Percentiles rank a stretch among this genome's conserved stretches.
Conservation (phyloP, 75 land plant species). For the Ceratopteris richardii region DNA sequence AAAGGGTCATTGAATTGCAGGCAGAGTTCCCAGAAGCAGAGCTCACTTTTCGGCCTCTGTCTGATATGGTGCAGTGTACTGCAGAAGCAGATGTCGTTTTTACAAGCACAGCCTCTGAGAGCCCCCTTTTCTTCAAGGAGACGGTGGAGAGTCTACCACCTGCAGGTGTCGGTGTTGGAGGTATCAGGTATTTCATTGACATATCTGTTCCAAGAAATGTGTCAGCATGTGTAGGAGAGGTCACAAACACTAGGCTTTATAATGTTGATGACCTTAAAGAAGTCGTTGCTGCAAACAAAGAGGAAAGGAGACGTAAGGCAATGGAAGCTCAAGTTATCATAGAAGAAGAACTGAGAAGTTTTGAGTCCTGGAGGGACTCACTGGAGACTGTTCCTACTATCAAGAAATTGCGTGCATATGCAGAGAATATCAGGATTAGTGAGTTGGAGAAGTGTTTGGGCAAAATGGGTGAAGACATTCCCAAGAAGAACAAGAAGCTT, state of each 20-base stretch:
- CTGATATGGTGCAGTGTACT: conserved; percentile 20
- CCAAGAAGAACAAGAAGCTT: too few relatives aligned
- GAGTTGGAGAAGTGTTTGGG: conserved; percentile 73
- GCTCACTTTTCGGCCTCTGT: conserved; percentile 28
- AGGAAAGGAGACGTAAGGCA: conserved; percentile 69
- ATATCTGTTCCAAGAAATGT: conserved; percentile 50
- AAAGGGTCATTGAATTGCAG: conserved; percentile 31
- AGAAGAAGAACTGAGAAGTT: conserved; percentile 74
- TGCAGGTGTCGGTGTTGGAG: conserved; percentile 15
- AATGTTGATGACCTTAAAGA: conserved; percentile 90
- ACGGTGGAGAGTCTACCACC: conserved; percentile 30
- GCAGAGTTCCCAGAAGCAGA: conserved; percentile 33
- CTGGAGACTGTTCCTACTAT: conserved; percentile 85
- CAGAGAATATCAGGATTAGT: conserved; percentile 53
- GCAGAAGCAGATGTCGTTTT: conserved; percentile 32
- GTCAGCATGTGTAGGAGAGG: conserved; percentile 32
- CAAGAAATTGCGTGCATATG: conserved; percentile 75
- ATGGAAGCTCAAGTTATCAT: conserved; percentile 73
- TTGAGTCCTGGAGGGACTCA: conserved; percentile 90
- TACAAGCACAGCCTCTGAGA: conserved; percentile 51
- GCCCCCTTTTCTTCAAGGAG: conserved; percentile 39
- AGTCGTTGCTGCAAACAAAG: conserved; percentile 86
- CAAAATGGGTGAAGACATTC: conserved; percentile 69
- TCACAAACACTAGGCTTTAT: conserved; percentile 19
- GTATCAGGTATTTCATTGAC: conserved; percentile 37